phyloP scores from a whole-genome alignment of 805 yeast genomes.

The Yamadazyma laniorum region DNA sequence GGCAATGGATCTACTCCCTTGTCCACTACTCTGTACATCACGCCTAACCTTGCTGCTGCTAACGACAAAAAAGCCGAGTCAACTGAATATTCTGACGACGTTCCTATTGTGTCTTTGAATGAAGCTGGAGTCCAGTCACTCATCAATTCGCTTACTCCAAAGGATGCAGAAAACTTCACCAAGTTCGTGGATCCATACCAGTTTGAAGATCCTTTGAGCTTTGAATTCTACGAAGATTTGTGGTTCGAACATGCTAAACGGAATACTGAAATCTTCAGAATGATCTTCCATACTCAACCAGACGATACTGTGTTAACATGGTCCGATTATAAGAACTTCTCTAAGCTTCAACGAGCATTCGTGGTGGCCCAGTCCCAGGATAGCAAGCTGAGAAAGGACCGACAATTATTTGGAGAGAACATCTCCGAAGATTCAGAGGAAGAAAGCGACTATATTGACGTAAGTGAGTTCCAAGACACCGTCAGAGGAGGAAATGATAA shows the following conservation, averaged over 20 bases:
- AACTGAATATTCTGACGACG: slow-evolving; percentile 19
- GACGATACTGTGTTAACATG: slow-evolving; percentile 88
- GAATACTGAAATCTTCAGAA: slow-evolving; percentile 77
- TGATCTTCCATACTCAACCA: slow-evolving; percentile 92
- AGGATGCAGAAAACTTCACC: slow-evolving; percentile 32
- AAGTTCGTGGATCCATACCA: slow-evolving; percentile 79
- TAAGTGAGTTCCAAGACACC: slow-evolving; percentile 10
- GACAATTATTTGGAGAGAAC: slow-evolving; percentile 16
- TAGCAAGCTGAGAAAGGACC: slow-evolving; percentile 26
- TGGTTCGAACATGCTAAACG: slow-evolving; percentile 83
- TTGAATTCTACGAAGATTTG: slow-evolving; percentile 77
- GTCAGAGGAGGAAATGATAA: not conserved
- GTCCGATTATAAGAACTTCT: slow-evolving; percentile 79
- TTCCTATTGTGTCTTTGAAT: slow-evolving; percentile 44
- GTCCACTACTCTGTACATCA: no score
- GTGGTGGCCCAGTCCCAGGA: slow-evolving; percentile 35
- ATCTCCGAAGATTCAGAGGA: slow-evolving; percentile 14
- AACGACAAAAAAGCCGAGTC: slow-evolving; percentile 6
- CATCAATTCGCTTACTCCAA: slow-evolving; percentile 38
- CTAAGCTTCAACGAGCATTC: slow-evolving; percentile 61
- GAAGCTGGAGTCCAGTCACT: slow-evolving; percentile 43
- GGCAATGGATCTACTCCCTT: not conserved
- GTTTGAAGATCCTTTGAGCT: slow-evolving; percentile 83
- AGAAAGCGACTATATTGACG: slow-evolving; percentile 9
- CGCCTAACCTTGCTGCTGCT: not conserved